phyloP scores from a whole-genome alignment of 495 filamentous ascomycete species.

The Lasiosphaeriaceae sp. region DNA sequence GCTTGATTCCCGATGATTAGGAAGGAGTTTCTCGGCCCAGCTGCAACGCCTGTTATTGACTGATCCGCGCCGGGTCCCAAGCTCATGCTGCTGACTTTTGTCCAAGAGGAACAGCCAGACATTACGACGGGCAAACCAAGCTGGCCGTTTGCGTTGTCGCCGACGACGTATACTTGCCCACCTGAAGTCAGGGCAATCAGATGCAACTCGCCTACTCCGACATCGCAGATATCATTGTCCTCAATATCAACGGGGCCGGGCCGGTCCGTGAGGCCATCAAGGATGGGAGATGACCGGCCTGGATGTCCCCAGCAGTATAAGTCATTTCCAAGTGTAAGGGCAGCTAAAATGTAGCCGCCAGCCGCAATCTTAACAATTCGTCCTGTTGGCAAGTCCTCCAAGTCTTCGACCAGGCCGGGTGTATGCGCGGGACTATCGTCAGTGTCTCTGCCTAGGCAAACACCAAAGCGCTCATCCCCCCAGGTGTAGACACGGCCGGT shows the following conservation, averaged over 20 bases:
- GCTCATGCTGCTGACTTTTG: conserved; percentile 28
- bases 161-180: conserved; percentile 52
- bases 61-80: conserved; percentile 9
- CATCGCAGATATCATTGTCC: conserved; percentile 47
- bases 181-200: conserved; percentile 50
- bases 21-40: conserved; percentile 45
- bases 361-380: conserved; percentile 50
- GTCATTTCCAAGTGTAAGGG: conserved; percentile 53
- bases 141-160: conserved; percentile 56
- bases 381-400: conserved; percentile 48
- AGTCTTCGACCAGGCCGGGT: conserved; percentile 43
- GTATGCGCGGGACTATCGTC: conserved; percentile 35
- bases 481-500: conserved; percentile 54
- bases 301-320: conserved; percentile 61
- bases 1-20: conserved; percentile 27
- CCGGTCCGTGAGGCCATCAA: conserved; percentile 18
- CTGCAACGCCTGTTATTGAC: conserved; percentile 35
- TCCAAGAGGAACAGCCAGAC: conserved; percentile 24
- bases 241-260: conserved; percentile 36
- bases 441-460: conserved; percentile 44
- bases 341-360: conserved; percentile 54
- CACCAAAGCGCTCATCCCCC: conserved; percentile 54
- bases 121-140: conserved; percentile 40
- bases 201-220: conserved; percentile 56
- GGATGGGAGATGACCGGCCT: conserved; percentile 7